phyloP scores from a whole-genome alignment of 2,329 filamentous ascomycete species.

The Fusarium sterilihyphosum region DNA sequence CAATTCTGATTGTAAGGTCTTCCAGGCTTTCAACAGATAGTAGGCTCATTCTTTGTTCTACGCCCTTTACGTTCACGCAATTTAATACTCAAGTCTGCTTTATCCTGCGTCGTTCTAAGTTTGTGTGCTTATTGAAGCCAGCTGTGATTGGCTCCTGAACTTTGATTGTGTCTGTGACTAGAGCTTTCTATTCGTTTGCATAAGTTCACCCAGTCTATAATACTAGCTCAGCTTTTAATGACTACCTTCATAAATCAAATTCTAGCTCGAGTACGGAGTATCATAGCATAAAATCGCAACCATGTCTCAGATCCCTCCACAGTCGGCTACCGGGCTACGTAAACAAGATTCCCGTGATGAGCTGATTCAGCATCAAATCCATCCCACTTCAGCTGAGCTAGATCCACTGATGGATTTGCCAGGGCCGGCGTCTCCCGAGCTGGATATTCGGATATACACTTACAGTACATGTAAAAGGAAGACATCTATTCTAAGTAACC shows the following conservation, averaged over 20 bases:
- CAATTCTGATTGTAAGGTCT: not conserved
- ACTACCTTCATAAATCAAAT: not conserved
- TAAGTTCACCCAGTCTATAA: not conserved
- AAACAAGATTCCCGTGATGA: not conserved
- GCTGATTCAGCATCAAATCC: slow-evolving; percentile 35
- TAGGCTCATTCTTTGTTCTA: not conserved
- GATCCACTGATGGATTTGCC: slow-evolving; percentile 25
- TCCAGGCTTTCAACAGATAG: not conserved
- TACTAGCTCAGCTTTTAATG: not conserved
- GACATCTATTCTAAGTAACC: not conserved
- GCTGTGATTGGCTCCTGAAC: not conserved
- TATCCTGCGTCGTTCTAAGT: not conserved
- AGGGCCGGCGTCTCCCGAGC: slow-evolving; percentile 5
- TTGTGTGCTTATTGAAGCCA: not conserved
- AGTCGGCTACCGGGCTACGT: not conserved
- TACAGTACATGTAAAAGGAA: slow-evolving; percentile 9
- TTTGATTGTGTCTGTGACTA: not conserved
- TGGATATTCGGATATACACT: slow-evolving; percentile 43
- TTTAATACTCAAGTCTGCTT: not conserved
- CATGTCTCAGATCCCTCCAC: slow-evolving; percentile 2
- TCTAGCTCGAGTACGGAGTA: not conserved
- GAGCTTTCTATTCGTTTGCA: not conserved
- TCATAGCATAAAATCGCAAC: not conserved
- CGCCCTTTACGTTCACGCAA: not conserved
- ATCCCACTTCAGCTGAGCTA: slow-evolving; percentile 15